Base-by-base conservation (phyloP, 306 rosid species). In the Senna tora region DNA sequence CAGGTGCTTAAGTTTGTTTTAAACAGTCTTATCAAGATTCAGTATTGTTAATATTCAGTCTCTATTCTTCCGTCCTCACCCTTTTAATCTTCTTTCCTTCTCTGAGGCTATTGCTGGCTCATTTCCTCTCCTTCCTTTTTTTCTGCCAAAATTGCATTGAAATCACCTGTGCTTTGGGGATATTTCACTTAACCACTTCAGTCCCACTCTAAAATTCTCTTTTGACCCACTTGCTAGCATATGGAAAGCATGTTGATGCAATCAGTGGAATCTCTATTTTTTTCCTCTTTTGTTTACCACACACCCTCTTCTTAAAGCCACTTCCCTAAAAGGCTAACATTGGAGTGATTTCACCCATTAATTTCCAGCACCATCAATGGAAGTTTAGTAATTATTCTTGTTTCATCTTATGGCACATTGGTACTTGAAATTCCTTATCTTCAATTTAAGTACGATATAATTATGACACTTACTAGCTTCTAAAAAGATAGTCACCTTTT, bases 1-100 rank as follows among this genome's bases (percentile, higher is more conserved):
- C 98, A 91, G 96, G 98, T 87, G 54, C 71, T 79, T 52, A 53
- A 69, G 59, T 58, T 71, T 73, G 45, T 8, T 33, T 46, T 49
- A 5, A 46, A 67, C 46, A 19, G 43, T 49, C 28, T 66, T 45
- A 7, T 30, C 45, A 32, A 50, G 14, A 57, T 58, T 43, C 12
- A 16, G 13, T 15, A 66, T 68, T 20, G 32, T 42, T 12, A 21
- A 34, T 10, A 22, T 25, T 14, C 38, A 13, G 65, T 16, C 6
- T 54, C 28, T 60, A 5, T 17, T 5, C 50, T 36, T 30, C 19
- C 32, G 5, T 5, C 4, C 36, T 53, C 32, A 0, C n/a, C 16
- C 4, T 19, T 17, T 59, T 34, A n/a, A n/a, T 11, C 14, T 19
- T 69, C 22, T 21, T 17, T 41, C 32, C 22, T 20, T 38, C 20